These are phyloP conservation scores for Fagus crenata DNA, from an alignment of 306 rosid species.

Conservation along the genomic window DNA sequence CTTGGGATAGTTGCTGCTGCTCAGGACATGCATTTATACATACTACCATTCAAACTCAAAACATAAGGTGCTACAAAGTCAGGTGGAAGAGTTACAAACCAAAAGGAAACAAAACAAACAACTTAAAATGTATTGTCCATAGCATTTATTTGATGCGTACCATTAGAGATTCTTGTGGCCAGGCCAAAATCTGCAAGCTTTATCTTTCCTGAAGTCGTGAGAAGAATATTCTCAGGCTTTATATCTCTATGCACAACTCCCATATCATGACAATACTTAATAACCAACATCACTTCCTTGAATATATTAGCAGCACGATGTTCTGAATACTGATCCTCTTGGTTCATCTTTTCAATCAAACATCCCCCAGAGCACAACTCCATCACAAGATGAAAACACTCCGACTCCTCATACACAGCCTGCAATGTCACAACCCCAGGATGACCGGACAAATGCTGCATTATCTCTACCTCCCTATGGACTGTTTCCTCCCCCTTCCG, in stretches of 20 bases:
- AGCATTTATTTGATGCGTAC: constrained; percentile 38
- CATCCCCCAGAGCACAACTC: constrained; percentile 94
- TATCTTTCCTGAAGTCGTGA: constrained; percentile 70
- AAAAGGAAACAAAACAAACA: neutral
- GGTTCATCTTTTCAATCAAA: constrained; percentile 68
- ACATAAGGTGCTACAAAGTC: neutral
- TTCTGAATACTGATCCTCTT: constrained; percentile 78
- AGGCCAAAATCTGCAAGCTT: constrained; percentile 99
- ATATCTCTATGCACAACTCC: constrained; percentile 98
- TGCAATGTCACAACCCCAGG: constrained; percentile 89
- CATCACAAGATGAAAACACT: constrained; percentile 94
- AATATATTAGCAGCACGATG: constrained; percentile 76
- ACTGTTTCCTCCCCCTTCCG: constrained; percentile 93
- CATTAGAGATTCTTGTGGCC: constrained; percentile 89
- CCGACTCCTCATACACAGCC: constrained; percentile 90
- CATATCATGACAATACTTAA: constrained; percentile 99
- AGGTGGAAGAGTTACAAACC: constrained; percentile 16
- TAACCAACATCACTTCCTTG: constrained; percentile 92
- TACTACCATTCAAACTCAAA: neutral
- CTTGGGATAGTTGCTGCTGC: neutral
- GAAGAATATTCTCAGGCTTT: constrained; percentile 96
- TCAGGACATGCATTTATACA: neutral
- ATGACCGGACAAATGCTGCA: constrained; percentile 98
- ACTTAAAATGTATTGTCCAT: neutral
- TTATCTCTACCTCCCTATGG: constrained; percentile 97